Evolutionary conservation across 2,329 filamentous ascomycete species (phyloP).

Genomic region (Raffaelea albimanens): DNA sequence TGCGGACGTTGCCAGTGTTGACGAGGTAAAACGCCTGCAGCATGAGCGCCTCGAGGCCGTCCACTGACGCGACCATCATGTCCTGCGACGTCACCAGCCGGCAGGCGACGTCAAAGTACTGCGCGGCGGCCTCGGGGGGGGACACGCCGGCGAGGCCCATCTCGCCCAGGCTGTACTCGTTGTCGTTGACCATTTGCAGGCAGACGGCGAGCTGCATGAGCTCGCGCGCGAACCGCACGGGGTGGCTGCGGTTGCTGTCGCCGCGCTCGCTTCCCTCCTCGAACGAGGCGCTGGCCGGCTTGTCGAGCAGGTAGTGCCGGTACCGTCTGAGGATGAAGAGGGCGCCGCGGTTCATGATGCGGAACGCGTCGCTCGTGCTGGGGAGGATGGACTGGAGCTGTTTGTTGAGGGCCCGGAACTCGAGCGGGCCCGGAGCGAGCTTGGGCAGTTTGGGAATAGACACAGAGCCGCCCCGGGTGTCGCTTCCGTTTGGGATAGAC

Average conservation of each 20-base stretch:
- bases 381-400: conserved; percentile 15
- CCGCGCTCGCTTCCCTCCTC: background rate
- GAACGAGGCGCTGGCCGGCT: conserved; percentile 16
- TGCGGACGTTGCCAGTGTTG: conserved; percentile 33
- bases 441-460: background rate
- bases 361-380: conserved; percentile 9
- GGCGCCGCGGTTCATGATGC: conserved; percentile 10
- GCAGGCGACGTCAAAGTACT: conserved; percentile 9
- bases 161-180: conserved; percentile 13
- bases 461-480: too few species aligned
- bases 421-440: background rate
- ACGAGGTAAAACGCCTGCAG: conserved; percentile 34
- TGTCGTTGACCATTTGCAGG: conserved; percentile 5
- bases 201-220: conserved; percentile 10
- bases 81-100: conserved; percentile 33
- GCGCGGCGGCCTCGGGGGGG: conserved; percentile 12
- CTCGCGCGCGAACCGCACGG: conserved; percentile 6
- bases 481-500: too few species aligned
- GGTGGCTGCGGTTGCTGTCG: background rate
- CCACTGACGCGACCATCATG: conserved; percentile 30
- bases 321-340: conserved; percentile 5
- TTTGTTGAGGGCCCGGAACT: conserved; percentile 1
- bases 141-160: conserved; percentile 15
- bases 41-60: conserved; percentile 38
- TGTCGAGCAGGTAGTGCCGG: conserved; percentile 16